Conservation (phyloP, 164 flowering plant species). For the Chimonanthus praecox region DNA sequence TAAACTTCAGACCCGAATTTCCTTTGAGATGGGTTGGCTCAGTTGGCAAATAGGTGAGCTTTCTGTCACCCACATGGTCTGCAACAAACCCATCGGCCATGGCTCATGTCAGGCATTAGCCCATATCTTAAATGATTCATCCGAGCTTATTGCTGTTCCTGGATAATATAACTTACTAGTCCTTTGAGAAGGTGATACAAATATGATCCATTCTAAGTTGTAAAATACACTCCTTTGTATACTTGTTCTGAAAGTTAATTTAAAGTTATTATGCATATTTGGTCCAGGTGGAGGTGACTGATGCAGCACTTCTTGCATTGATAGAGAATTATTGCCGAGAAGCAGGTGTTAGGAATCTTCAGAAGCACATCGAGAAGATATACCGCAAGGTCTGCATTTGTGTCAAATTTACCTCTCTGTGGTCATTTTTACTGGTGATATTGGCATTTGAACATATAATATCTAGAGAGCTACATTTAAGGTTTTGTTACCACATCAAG, state of each 20-base stretch:
- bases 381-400: slow-evolving; percentile 74
- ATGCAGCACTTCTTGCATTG: slow-evolving; percentile 82
- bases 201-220: neutral
- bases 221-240: neutral
- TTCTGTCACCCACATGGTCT: neutral
- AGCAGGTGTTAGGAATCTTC: slow-evolving; percentile 95
- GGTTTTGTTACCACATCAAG: too few relatives aligned
- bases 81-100: too few relatives aligned
- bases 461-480: too few relatives aligned
- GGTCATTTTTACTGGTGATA: too few relatives aligned
- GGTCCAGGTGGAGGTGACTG: slow-evolving; percentile 85
- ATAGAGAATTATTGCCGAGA: slow-evolving; percentile 93
- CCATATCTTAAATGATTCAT: too few relatives aligned
- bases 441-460: too few relatives aligned
- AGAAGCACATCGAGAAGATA: slow-evolving; percentile 96
- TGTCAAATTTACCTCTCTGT: neutral
- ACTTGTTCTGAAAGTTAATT: neutral
- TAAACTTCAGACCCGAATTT: too few relatives aligned
- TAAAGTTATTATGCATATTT: neutral
- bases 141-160: neutral
- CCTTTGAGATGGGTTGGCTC: neutral
- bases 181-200: neutral
- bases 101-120: too few relatives aligned
- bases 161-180: neutral
- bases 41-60: neutral